Conservation (phyloP, 306 rosid species). For the Dalbergia cochinchinensis region DNA sequence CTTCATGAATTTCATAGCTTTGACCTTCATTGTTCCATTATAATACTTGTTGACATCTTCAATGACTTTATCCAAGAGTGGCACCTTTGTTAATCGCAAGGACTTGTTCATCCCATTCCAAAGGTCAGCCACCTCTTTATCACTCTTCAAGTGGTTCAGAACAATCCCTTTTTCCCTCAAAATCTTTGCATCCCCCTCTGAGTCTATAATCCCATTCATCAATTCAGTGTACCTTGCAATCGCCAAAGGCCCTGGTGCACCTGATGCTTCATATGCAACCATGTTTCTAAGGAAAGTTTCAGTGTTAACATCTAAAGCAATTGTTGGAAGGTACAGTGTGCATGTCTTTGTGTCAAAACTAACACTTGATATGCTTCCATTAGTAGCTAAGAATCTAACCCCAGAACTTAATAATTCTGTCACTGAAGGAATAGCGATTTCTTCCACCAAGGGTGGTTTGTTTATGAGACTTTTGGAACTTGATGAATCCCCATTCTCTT, state of each 20-base stretch:
- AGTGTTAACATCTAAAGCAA: conserved; percentile 64
- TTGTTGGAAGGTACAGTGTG: conserved; percentile 63
- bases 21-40: conserved; percentile 67
- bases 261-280: conserved; percentile 83
- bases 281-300: conserved; percentile 71
- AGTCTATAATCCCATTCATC: conserved; percentile 81
- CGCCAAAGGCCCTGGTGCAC: conserved; percentile 66
- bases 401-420: conserved; percentile 58
- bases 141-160: conserved; percentile 74
- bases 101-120: conserved; percentile 88
- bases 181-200: conserved; percentile 68
- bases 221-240: conserved; percentile 73
- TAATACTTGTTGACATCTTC: conserved; percentile 80
- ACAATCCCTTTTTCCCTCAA: conserved; percentile 65
- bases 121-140: conserved; percentile 63
- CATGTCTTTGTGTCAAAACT: conserved; percentile 57
- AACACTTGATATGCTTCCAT: conserved; percentile 59
- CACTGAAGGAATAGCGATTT: conserved; percentile 78
- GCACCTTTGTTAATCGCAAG: conserved; percentile 66
- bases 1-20: conserved; percentile 56
- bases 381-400: conserved; percentile 51
- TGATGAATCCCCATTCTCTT: conserved; percentile 45
- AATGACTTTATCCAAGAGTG: conserved; percentile 71
- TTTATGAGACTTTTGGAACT: conserved; percentile 11
- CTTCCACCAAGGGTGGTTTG: conserved; percentile 72